Evolutionary conservation across 176 grass and related monocot species (phyloP).

Genomic region (sorghum (Sorghum bicolor)): Sorghum_bicolor_NCBIv3 NC_012872.2:66026501-66027000

Average conservation of each 20-base stretch:
- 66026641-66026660: not conserved
- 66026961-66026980: not conserved
- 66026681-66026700: not conserved
- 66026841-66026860: not conserved
- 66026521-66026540: not conserved
- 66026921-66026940: not conserved
- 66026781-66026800: not conserved
- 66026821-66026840: not conserved
- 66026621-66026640: not conserved
- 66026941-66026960: not conserved
- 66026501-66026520: not conserved
- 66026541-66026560: not conserved
- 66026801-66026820: not conserved
- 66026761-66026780: not conserved
- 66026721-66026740: not conserved
- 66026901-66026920: not conserved
- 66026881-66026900: not conserved
- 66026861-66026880: not conserved
- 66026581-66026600: not conserved
- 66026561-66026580: not conserved
- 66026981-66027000: slow-evolving; percentile 5
- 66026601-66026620: not conserved
- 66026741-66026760: not conserved
- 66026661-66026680: not conserved
- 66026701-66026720: not conserved